These are phyloP conservation scores for Kandelia obovata DNA, from an alignment of 345 rosid species.

Conservation along the genomic window DNA sequence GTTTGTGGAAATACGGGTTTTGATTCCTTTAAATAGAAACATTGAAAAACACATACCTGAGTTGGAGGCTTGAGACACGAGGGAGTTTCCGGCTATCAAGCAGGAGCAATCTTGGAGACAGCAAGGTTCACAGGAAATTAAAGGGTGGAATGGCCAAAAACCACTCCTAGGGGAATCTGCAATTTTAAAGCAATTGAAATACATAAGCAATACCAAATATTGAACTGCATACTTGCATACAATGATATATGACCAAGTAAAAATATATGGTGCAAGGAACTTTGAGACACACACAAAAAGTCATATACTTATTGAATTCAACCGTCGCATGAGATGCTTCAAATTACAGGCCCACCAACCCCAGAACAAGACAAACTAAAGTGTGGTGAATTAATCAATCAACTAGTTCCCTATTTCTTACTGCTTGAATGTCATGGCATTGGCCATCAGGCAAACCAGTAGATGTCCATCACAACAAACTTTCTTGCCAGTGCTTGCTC, in stretches of 20 bases:
- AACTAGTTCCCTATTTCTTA: too few species aligned
- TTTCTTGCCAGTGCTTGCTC: too few species aligned
- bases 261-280: not conserved
- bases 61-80: conserved; percentile 99
- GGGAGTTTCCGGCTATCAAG: conserved; percentile 90
- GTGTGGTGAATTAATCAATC: too few species aligned
- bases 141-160: conserved; percentile 97
- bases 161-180: conserved; percentile 86
- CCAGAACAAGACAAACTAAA: too few species aligned
- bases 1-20: not conserved
- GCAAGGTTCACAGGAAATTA: conserved; percentile 97
- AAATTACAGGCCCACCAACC: too few species aligned
- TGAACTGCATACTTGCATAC: not conserved
- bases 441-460: too few species aligned
- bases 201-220: not conserved
- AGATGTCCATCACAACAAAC: too few species aligned
- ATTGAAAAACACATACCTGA: conserved; percentile 51
- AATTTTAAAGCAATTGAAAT: conserved; percentile 4
- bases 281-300: too few species aligned
- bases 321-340: too few species aligned
- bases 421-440: too few species aligned
- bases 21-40: not conserved
- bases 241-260: not conserved
- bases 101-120: conserved; percentile 92
- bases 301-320: too few species aligned